Base-by-base conservation (phyloP, 1,284 basidiomycete genomes). In the Lentinula novae-zelandiae region DNA sequence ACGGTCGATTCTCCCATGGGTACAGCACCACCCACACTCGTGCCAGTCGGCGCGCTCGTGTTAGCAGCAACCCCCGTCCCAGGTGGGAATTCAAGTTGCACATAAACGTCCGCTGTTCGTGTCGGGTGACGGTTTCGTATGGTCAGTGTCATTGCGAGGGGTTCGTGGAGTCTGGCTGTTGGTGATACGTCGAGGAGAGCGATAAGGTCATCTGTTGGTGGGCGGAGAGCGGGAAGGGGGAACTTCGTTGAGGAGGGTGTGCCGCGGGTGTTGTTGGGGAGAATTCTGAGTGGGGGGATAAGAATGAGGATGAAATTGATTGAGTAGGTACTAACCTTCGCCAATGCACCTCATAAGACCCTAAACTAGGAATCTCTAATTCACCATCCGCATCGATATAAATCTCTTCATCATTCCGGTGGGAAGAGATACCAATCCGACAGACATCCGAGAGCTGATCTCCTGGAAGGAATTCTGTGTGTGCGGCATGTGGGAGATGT, bases 331-430 rank as follows among this genome's bases (percentile, higher is more conserved):
- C 73, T 51, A 67, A 87, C 91, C 89, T 84, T 73, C 81, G 76
- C 92, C 92, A 94, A 6, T 69, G 73, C 31, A 93, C 69, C 42
- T 80, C 75, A 66, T 89, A 88, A 60, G 76, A 74, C 0, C 86
- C 90, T 0, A 84, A 83, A 12, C 79, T 78, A 6, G 74, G 68
- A 56, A 84, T 73, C 6, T 69, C 65, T 8, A 73, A 8, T 50
- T 50, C 71, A 13, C 73, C 70, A 9, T 71, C 70, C 20, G 64
- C 63, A 17, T 73, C 42, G 15, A 34, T 67, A 17, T 74, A 68
- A n/a, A 3, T 15, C 1, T 44, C 40, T 8, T 79, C 78, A 20
- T 82, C 82, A 44, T 55, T 2, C 20, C 72, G 73, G 15, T 73
- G 65, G 2, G 76, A 70, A 61, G 20, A 31, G 17, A 86, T 68